Evolutionary conservation across 2,329 filamentous ascomycete species (phyloP).

Genomic region (Trichoderma asperellum): DNA sequence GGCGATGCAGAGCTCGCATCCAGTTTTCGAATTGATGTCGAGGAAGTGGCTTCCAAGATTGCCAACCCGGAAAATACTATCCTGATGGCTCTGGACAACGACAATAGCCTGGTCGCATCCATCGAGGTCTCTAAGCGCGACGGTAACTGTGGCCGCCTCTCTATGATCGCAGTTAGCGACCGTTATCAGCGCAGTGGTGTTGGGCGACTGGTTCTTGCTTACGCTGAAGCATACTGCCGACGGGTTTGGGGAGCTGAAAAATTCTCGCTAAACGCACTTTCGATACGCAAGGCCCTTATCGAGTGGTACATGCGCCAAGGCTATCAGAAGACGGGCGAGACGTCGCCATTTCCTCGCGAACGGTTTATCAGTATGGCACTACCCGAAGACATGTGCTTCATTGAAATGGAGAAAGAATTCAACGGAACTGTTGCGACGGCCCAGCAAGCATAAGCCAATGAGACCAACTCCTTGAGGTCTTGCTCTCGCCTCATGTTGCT

Average conservation of each 20-base stretch:
- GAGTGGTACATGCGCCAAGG: slow-evolving; percentile 44
- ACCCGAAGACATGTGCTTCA: slow-evolving; percentile 41
- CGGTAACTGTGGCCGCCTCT: slow-evolving; percentile 38
- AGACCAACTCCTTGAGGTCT: neutral
- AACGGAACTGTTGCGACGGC: neutral
- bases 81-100: slow-evolving; percentile 35
- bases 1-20: slow-evolving; percentile 61
- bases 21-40: slow-evolving; percentile 70
- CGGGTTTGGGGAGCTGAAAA: slow-evolving; percentile 36
- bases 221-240: slow-evolving; percentile 41
- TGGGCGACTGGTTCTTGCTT: slow-evolving; percentile 40
- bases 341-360: slow-evolving; percentile 40
- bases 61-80: slow-evolving; percentile 36
- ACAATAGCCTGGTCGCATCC: slow-evolving; percentile 36
- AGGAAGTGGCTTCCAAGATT: slow-evolving; percentile 62
- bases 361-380: slow-evolving; percentile 29
- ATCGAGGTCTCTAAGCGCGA: slow-evolving; percentile 37
- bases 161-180: slow-evolving; percentile 43
- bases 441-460: neutral
- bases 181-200: slow-evolving; percentile 40
- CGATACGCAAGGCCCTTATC: slow-evolving; percentile 41
- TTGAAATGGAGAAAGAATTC: slow-evolving; percentile 42
- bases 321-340: slow-evolving; percentile 42
- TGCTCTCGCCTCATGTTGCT: neutral
- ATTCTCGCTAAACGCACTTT: slow-evolving; percentile 43